A percentile compares a stretch with the other conserved stretches of the same genome.
phyloP scores from a whole-genome alignment of 106 monocot genomes.

The Platanthera zijinensis region DNA sequence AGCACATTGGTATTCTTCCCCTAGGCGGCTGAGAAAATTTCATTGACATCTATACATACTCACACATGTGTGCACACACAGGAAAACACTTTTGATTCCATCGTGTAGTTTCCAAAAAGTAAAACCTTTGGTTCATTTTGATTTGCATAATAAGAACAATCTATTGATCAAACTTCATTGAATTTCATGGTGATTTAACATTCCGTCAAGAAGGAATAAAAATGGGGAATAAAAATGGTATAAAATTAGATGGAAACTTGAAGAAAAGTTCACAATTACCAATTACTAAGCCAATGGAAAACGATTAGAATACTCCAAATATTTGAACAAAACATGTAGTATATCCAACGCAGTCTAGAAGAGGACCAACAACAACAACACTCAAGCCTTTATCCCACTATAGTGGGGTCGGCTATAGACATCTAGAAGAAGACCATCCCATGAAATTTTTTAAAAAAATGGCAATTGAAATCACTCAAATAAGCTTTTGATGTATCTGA shows the following conservation, averaged over 20 bases:
- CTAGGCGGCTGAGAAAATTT: too few species aligned
- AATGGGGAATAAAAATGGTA: neutral
- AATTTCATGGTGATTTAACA: neutral
- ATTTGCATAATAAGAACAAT: neutral
- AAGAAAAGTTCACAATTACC: neutral
- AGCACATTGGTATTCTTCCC: too few species aligned
- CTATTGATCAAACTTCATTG: neutral
- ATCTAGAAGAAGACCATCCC: neutral
- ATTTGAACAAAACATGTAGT: neutral
- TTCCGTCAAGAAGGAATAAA: neutral
- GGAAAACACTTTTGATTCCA: too few species aligned
- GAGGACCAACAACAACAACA: too few species aligned
- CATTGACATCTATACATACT: too few species aligned
- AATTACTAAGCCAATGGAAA: neutral
- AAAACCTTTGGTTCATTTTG: neutral
- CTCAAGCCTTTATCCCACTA: too few species aligned
- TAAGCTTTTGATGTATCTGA: neutral
- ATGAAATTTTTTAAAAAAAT: neutral
- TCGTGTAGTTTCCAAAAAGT: neutral
- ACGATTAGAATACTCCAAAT: neutral
- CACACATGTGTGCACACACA: too few species aligned
- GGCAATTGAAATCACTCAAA: neutral
- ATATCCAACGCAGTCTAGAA: neutral
- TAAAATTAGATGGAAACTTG: neutral
- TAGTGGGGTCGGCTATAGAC: too few species aligned